Percentiles rank a stretch among this genome's conserved stretches.
These are phyloP conservation scores for Eutrema heterophyllum DNA, from an alignment of 345 rosid genomes.

Conservation along the genomic window DNA sequence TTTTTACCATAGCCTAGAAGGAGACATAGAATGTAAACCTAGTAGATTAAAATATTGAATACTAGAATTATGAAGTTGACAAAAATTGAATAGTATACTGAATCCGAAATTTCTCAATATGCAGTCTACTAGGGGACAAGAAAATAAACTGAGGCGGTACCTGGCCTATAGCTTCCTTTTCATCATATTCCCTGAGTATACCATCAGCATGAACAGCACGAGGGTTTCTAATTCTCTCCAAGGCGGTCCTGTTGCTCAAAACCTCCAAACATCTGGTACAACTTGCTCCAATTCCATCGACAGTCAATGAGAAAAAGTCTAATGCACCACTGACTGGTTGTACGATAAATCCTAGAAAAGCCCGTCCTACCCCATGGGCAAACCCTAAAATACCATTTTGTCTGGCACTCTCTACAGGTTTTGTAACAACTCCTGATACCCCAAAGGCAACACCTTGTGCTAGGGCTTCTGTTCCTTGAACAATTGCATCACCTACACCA, in stretches of 20 bases:
- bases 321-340: conserved; percentile 97
- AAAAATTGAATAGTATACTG: neutral
- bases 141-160: conserved; percentile 33
- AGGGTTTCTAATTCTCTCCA: conserved; percentile 83
- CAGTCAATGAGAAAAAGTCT: conserved; percentile 92
- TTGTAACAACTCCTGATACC: conserved; percentile 91
- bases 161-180: conserved; percentile 93
- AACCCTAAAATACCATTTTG: conserved; percentile 83
- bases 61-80: neutral
- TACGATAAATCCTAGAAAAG: conserved; percentile 71
- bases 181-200: conserved; percentile 73
- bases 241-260: conserved; percentile 54
- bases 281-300: conserved; percentile 93
- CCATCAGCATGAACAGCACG: conserved; percentile 80
- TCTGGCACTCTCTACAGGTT: conserved; percentile 93
- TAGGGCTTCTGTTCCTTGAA: conserved; percentile 97
- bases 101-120: neutral
- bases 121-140: neutral
- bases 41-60: neutral
- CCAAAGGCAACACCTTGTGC: conserved; percentile 99
- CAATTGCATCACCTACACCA: conserved; percentile 90
- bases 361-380: conserved; percentile 95
- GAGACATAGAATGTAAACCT: neutral
- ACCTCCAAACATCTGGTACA: conserved; percentile 85
- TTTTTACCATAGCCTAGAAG: neutral